Base-by-base conservation (phyloP, 2,329 filamentous ascomycete species). In the Davidsoniella neocaledoniae region DNA sequence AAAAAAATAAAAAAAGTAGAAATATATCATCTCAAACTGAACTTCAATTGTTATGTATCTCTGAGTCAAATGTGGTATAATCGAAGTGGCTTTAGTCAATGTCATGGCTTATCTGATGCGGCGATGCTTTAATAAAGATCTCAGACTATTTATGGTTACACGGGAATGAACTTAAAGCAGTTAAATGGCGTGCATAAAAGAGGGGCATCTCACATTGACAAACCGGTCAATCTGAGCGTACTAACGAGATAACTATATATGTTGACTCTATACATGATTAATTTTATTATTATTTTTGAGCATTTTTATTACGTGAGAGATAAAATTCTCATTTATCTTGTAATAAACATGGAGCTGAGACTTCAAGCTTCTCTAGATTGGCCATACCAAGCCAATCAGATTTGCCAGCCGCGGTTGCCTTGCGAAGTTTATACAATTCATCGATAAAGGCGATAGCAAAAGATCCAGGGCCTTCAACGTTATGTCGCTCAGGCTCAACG, bases 391-490 rank as follows among this genome's bases (percentile, higher is more conserved):
- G 59, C 78, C 77, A 83, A 5, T 55, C 56, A 6, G 67, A 46
- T 53, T 77, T 66, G 0, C 69, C 71, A 4, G 60, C 58, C 0
- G 63, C 65, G 2, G 74, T 73, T 29, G 68, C 67, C 55, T 66
- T 66, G 49, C 75, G 63, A 16, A 77, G 58, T 21, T 61, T 61
- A 56, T 71, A 72, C 55, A 81, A 58, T 64, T 76, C 83, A 57
- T 96, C 90, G 40, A 95, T 66, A 59, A 95, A 88, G 0, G 81
- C 81, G 0, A 86, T 82, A 10, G 93, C 79, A 67, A 95, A 95
- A 0, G 79, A 86, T 0, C 90, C 90, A 0, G 90, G 87, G 0
- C 90, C 90, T 52, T 69, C 71, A 2, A 91, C 85, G 54, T 79
- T 72, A 0, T 66, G 52, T 48, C 77, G 68, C 6, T 29, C 26